Base-by-base conservation (phyloP, 768 basidiomycete genomes). In the Rhodotorula kratochvilovae region DNA sequence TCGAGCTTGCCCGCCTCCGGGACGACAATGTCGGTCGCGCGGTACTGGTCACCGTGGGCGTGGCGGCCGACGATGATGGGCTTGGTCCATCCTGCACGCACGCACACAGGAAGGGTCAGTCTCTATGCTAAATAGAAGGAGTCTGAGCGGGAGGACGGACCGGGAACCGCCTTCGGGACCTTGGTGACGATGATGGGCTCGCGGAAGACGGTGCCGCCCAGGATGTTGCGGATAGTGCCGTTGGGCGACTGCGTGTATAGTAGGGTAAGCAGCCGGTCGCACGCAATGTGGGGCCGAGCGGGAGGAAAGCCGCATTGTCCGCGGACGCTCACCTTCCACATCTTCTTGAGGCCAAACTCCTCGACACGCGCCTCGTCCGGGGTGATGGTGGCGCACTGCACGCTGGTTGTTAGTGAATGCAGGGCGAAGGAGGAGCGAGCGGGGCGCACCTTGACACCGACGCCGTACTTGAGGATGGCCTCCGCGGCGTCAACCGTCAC, bases 171-270 rank as follows among this genome's bases (percentile, higher is more conserved):
- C 79, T 89, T 90, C 43, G 95, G 96, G 79, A 99, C 90, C 75
- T 88, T 87, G 61, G 87, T 80, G 42, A 98, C 86, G 80, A 98
- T 88, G 82, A 99, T 98, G 76, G 96, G 96, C 81, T 96, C 96
- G 73, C 96, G 89, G 87, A 98, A 98, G 63, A 99, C 94, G 29
- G 96, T 98, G 53, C 96, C 96, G 43, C 92, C 93, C 61, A 98
- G 88, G 79, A 98, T 96, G 80, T 99, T 99, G 73, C 95, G 90
- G 81, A 97, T 97, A 87, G 77, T 90, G 69, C 66, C 62, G 65
- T 68, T 67, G 66, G 71, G 72, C 8, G 71, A 73, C 67, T 73
- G 57, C 31, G 7, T 6, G 35, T 5, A 23, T 3, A 36, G 21
- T 4, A 17, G 21, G 13, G 6, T 54, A 31, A 55, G 54, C 31